Conservation (phyloP, 1,284 basidiomycete species). For the Spongispora temasekensis region DNA sequence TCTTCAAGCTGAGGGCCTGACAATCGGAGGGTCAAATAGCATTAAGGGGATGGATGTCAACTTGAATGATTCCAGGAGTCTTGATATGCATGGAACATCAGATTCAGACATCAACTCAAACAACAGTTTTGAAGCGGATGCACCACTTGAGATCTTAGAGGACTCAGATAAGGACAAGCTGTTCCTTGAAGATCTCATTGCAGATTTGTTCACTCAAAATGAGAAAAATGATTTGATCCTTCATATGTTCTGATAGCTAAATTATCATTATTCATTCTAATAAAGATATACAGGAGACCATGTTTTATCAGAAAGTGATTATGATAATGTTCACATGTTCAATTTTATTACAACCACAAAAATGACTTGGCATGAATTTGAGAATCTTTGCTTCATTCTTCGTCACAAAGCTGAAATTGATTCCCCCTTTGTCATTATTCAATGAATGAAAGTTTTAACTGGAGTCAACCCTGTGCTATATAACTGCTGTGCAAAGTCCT, state of each 20-base stretch:
- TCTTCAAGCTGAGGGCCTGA: too few species aligned
- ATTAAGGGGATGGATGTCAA: too few species aligned
- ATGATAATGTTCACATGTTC: not conserved
- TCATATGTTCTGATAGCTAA: not conserved
- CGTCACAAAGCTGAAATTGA: not conserved
- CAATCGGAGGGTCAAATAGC: too few species aligned
- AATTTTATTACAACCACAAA: not conserved
- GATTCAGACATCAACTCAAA: too few species aligned
- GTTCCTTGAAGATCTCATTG: too few species aligned
- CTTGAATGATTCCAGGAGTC: too few species aligned
- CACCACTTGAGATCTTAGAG: too few species aligned
- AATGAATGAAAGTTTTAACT: not conserved
- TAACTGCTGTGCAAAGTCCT: conserved; percentile 31
- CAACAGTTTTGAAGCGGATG: too few species aligned
- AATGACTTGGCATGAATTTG: not conserved
- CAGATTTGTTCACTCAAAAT: too few species aligned
- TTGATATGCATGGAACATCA: too few species aligned
- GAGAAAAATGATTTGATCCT: not conserved
- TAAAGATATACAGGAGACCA: not conserved
- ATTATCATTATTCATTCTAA: not conserved
- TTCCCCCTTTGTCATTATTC: not conserved
- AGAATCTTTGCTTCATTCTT: not conserved
- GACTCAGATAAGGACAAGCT: too few species aligned
- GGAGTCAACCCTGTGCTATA: not conserved
- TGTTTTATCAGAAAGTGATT: not conserved